Evolutionary conservation across 2,329 filamentous ascomycete genomes (phyloP).

Genomic region (Hypocreales sp.): DNA sequence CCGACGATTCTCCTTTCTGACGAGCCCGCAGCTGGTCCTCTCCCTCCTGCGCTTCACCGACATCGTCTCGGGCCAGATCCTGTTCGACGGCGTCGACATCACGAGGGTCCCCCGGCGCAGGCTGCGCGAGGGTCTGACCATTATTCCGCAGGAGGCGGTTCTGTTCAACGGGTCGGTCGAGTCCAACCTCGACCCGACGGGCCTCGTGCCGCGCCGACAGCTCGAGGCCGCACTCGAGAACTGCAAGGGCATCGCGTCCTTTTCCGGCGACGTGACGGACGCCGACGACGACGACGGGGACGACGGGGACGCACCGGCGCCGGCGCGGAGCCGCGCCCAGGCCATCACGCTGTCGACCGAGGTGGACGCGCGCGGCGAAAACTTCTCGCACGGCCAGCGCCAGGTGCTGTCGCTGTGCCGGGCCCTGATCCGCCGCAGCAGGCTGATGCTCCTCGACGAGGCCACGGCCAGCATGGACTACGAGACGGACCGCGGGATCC

Average conservation of each 20-base stretch:
- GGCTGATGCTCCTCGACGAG: conserved; percentile 41
- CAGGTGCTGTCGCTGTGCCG: conserved; percentile 43
- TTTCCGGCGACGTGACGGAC: conserved; percentile 24
- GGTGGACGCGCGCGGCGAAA: conserved; percentile 36
- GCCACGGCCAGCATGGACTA: conserved; percentile 45
- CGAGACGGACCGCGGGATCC: conserved; percentile 39
- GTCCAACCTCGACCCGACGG: conserved; percentile 50
- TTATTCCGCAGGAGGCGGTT: conserved; percentile 44
- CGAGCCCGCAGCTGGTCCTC: conserved; percentile 24
- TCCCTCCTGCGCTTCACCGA: conserved; percentile 39
- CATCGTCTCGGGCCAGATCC: conserved; percentile 32
- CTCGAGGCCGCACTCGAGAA: conserved; percentile 45
- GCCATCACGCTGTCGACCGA: conserved; percentile 24
- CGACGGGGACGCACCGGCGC: conserved; percentile 8
- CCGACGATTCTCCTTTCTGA: background rate
- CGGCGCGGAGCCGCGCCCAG: conserved; percentile 5
- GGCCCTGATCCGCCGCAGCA: conserved; percentile 37
- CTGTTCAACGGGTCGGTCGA: conserved; percentile 37
- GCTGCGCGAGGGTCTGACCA: conserved; percentile 37
- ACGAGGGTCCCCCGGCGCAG: conserved; percentile 31
- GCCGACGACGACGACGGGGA: too few species aligned
- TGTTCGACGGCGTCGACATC: conserved; percentile 41
- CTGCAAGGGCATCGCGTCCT: conserved; percentile 43
- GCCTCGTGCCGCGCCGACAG: conserved; percentile 33
- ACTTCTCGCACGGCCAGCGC: conserved; percentile 42